These are phyloP conservation scores for Tulasnella sp. DNA, from an alignment of 768 basidiomycete genomes.

Conservation along the genomic window DNA sequence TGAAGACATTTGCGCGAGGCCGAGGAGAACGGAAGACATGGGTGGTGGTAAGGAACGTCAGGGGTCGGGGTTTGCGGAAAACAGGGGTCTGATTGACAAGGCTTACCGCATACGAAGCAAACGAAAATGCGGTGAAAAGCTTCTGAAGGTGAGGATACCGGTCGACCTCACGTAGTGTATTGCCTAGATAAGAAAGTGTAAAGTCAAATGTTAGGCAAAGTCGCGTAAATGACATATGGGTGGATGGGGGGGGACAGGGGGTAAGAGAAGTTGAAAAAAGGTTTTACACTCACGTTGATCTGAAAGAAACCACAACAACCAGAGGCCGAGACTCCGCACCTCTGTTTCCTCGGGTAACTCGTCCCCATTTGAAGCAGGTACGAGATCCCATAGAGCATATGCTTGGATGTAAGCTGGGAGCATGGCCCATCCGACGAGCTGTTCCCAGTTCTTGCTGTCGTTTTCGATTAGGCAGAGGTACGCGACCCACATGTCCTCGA, in stretches of 20 bases:
- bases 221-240: slow-evolving; percentile 22
- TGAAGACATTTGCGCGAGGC: slow-evolving; percentile 11
- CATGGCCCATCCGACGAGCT: slow-evolving; percentile 56
- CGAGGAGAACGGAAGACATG: neutral
- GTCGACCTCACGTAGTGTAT: slow-evolving; percentile 25
- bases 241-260: neutral
- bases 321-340: slow-evolving; percentile 58
- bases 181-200: neutral
- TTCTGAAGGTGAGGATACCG: slow-evolving; percentile 24
- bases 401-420: slow-evolving; percentile 52
- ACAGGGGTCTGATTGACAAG: slow-evolving; percentile 8
- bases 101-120: slow-evolving; percentile 31
- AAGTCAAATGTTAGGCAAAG: neutral
- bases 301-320: slow-evolving; percentile 63
- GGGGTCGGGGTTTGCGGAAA: neutral
- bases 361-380: slow-evolving; percentile 47
- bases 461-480: slow-evolving; percentile 66
- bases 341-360: slow-evolving; percentile 64
- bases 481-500: slow-evolving; percentile 53
- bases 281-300: slow-evolving; percentile 50
- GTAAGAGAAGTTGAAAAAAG: neutral
- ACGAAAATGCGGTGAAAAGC: slow-evolving; percentile 24
- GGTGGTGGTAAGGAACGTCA: slow-evolving; percentile 13
- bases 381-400: slow-evolving; percentile 46
- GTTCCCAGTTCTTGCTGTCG: slow-evolving; percentile 65